Percentiles rank a stretch among this genome's conserved stretches.
Conservation (phyloP, 805 yeast species). For the Wickerhamiella nectarea region DNA sequence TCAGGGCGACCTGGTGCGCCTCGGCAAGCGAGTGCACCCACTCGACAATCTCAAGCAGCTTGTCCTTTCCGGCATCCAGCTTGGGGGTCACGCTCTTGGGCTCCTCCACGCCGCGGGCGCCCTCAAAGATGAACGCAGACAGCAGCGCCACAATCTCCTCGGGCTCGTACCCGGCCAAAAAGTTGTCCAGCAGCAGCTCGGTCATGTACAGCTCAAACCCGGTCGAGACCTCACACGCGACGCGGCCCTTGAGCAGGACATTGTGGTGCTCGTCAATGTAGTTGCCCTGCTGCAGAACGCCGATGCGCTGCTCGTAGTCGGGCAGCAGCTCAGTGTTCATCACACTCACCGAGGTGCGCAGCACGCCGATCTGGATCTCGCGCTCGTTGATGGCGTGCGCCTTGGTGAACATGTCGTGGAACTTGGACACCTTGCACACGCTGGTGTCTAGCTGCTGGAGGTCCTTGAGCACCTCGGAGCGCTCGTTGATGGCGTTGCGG, state of each 20-base stretch:
- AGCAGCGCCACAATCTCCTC: slow-evolving; percentile 93
- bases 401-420: neutral
- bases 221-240: slow-evolving; percentile 37
- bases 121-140: slow-evolving; percentile 89
- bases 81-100: slow-evolving; percentile 65
- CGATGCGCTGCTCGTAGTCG: slow-evolving; percentile 80
- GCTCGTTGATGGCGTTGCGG: slow-evolving; percentile 5
- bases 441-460: neutral
- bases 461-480: neutral
- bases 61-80: slow-evolving; percentile 44
- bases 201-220: slow-evolving; percentile 93
- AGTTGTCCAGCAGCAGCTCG: slow-evolving; percentile 80
- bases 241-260: slow-evolving; percentile 35
- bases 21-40: slow-evolving; percentile 47
- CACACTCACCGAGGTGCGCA: slow-evolving; percentile 48
- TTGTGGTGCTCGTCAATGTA: slow-evolving; percentile 67
- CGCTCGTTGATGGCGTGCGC: slow-evolving; percentile 8
- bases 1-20: slow-evolving; percentile 56
- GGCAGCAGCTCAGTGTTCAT: slow-evolving; percentile 84
- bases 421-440: neutral
- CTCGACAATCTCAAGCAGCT: slow-evolving; percentile 58
- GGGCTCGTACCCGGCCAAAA: slow-evolving; percentile 83
- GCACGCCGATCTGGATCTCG: slow-evolving; percentile 4
- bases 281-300: slow-evolving; percentile 61
- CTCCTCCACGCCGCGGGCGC: slow-evolving; percentile 53